A percentile compares a stretch with the other conserved stretches of the same genome.
These are phyloP conservation scores for Ganoderma resinaceum DNA, from an alignment of 1,284 basidiomycete genomes.

Conservation along the genomic window DNA sequence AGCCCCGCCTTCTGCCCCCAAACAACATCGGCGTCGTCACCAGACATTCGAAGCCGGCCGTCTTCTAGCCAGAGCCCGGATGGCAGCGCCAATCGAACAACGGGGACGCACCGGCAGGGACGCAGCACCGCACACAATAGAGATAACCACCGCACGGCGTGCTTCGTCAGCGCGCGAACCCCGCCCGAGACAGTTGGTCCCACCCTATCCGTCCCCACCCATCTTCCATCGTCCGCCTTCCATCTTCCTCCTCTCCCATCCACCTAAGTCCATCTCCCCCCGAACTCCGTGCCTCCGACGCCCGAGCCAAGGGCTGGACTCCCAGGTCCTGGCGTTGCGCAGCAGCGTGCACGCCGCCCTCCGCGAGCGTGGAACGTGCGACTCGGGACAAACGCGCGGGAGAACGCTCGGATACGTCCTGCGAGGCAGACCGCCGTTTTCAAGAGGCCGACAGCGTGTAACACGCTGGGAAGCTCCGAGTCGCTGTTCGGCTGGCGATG, in stretches of 20 bases:
- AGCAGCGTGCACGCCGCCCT: slow-evolving; percentile 23
- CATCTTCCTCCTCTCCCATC: not conserved
- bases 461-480: not conserved
- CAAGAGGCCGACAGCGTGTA: slow-evolving; percentile 20
- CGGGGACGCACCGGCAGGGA: not conserved
- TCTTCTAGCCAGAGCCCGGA: not conserved
- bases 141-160: slow-evolving; percentile 1
- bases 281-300: not conserved
- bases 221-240: not conserved
- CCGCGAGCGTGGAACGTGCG: slow-evolving; percentile 7
- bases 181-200: slow-evolving; percentile 3
- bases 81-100: not conserved
- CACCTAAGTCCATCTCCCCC: not conserved
- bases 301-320: not conserved
- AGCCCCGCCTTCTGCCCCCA: not conserved
- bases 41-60: not conserved
- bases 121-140: not conserved
- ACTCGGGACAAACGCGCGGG: not conserved
- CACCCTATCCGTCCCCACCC: not conserved
- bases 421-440: not conserved
- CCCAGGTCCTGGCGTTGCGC: slow-evolving; percentile 3
- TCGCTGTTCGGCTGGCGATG: not conserved
- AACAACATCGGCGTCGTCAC: not conserved
- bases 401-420: not conserved
- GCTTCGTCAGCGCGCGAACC: not conserved